Percentiles rank a stretch among this genome's conserved stretches.
Conservation (phyloP, 2,329 filamentous ascomycete species). For the Alternaria brassicicola region DNA sequence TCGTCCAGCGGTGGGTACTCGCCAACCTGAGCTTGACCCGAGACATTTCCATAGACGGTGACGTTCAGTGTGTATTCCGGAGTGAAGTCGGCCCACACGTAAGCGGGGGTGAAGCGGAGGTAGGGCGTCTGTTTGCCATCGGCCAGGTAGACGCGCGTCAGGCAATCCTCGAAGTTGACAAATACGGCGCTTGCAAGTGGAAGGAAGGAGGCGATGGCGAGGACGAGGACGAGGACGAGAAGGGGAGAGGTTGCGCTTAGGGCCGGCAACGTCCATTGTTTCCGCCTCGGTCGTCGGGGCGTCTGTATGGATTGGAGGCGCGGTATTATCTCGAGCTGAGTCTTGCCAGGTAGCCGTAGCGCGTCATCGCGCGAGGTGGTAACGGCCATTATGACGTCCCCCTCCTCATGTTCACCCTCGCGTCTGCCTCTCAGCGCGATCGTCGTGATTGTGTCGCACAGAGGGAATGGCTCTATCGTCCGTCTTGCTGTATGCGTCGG, state of each 20-base stretch:
- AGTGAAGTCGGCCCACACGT: conserved; percentile 74
- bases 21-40: conserved; percentile 67
- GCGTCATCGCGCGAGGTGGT: conserved; percentile 31
- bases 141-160: conserved; percentile 62
- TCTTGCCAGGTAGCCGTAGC: conserved; percentile 13
- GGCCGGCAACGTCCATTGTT: conserved; percentile 13
- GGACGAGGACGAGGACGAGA: conserved; percentile 34
- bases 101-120: conserved; percentile 80
- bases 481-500: not conserved
- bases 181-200: conserved; percentile 57
- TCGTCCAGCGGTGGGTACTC: conserved; percentile 65
- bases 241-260: conserved; percentile 22
- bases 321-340: conserved; percentile 32
- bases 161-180: conserved; percentile 84
- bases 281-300: conserved; percentile 41
- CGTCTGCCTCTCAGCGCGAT: not conserved
- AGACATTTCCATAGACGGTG: conserved; percentile 90
- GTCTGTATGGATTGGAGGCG: conserved; percentile 37
- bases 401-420: conserved; percentile 38
- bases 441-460: not conserved
- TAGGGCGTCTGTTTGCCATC: conserved; percentile 62
- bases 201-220: conserved; percentile 33
- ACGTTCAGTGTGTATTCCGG: conserved; percentile 71
- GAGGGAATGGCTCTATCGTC: not conserved
- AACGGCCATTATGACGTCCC: conserved; percentile 32